Percentiles rank a stretch among this genome's conserved stretches.
phyloP scores from a whole-genome alignment of 2,329 filamentous ascomycete species.

The Rutstroemia sp. region DNA sequence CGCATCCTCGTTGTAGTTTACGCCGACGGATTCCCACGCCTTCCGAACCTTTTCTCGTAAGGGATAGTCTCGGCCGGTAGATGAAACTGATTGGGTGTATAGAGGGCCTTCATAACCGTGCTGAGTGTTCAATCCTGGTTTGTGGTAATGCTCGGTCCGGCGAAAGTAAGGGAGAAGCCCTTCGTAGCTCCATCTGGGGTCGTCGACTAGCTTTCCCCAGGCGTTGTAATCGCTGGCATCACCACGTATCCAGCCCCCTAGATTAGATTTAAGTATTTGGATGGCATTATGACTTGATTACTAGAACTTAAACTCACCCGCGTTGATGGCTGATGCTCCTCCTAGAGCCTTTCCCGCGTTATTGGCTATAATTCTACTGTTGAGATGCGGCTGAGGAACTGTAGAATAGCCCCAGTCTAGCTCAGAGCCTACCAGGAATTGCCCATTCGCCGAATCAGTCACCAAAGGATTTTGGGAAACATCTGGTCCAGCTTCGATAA shows the following conservation, averaged over 20 bases:
- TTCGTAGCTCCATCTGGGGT: constrained; percentile 39
- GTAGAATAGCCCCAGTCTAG: constrained; percentile 32
- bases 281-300: no score
- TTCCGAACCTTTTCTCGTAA: not conserved
- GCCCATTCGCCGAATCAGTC: not conserved
- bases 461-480: constrained; percentile 12
- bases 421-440: constrained; percentile 5
- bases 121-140: not conserved
- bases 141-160: constrained; percentile 29
- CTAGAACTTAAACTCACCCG: constrained; percentile 5
- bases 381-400: constrained; percentile 25
- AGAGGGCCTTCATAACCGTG: not conserved
- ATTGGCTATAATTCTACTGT: constrained; percentile 22
- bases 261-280: not conserved
- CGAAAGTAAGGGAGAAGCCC: constrained; percentile 39
- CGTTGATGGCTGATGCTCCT: constrained; percentile 35
- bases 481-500: constrained; percentile 35
- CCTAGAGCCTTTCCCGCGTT: constrained; percentile 35
- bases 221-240: constrained; percentile 38
- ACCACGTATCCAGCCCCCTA: constrained; percentile 37
- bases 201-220: constrained; percentile 35
- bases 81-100: not conserved
- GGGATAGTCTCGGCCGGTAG: not conserved
- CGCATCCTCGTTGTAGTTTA: not conserved
- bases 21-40: not conserved